phyloP scores from a whole-genome alignment of 768 basidiomycete genomes.

The Termitomyces heimii region DNA sequence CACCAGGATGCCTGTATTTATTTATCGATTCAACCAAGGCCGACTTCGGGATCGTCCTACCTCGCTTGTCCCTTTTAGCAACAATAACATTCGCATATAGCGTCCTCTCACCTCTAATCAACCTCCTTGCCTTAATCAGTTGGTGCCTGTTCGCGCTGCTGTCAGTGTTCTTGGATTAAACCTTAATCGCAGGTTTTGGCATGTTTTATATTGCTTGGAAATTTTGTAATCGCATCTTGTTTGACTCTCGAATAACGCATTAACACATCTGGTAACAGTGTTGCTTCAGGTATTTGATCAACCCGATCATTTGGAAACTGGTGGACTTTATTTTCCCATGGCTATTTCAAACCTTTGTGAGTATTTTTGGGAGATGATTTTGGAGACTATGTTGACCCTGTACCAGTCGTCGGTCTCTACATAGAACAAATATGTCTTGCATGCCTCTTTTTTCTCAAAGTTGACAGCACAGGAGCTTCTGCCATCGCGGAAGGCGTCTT shows the following conservation, averaged over 20 bases:
- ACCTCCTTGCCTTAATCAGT: conserved; percentile 56
- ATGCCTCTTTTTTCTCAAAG: conserved; percentile 63
- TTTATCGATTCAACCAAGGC: not conserved
- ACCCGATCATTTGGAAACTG: conserved; percentile 42
- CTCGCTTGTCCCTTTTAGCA: conserved; percentile 45
- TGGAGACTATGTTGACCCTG: not conserved
- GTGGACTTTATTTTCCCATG: conserved; percentile 38
- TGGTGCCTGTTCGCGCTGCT: conserved; percentile 3
- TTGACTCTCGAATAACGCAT: not conserved
- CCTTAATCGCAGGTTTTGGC: not conserved
- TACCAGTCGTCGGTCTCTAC: conserved; percentile 59
- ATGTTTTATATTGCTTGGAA: conserved; percentile 2
- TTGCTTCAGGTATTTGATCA: conserved; percentile 50
- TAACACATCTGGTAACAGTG: conserved; percentile 21
- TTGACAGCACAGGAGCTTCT: conserved; percentile 10
- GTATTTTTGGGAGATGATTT: conserved; percentile 15
- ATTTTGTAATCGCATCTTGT: not conserved
- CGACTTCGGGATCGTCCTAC: conserved; percentile 44
- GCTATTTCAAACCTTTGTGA: conserved; percentile 45
- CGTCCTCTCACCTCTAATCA: conserved; percentile 61
- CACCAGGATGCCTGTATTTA: not conserved
- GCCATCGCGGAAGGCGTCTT: not conserved
- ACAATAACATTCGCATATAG: conserved; percentile 53
- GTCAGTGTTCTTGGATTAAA: too few species aligned
- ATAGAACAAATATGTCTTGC: conserved; percentile 63